Base-by-base conservation (phyloP, 805 yeast genomes). In the Ogataea glucozyma region DNA sequence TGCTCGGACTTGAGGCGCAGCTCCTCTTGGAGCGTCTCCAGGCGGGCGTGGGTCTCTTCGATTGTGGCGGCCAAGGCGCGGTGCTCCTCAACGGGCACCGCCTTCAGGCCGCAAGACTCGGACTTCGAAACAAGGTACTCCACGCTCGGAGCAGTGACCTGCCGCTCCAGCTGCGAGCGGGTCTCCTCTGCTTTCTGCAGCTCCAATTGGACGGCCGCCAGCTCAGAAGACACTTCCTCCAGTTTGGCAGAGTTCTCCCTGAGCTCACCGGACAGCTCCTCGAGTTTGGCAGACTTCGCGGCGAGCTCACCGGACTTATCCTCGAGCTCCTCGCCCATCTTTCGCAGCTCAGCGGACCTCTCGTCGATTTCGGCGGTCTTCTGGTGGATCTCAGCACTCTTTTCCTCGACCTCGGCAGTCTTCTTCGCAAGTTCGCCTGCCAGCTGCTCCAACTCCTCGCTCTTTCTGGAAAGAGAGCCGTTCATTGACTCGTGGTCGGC, bases 1-100 rank as follows among this genome's bases (percentile, higher is more conserved):
- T 47, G 44, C 8, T 20, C 31, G 8, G 47, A 46, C 38, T 44
- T 30, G 1, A 39, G n/a, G 5, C 32, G 30, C 14, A 53, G 29
- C 20, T 52, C 44, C 3, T 31, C 11, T 32, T 32, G 13, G 14
- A 16, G 16, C 4, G 29, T 3, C 4, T 34, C 38, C 30, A 34
- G 18, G 16, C 12, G 16, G 4, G 29, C 9, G 2, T 27, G 4
- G 4, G 24, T 13, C 4, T 14, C 14, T 9, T 27, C 6, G 7
- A 34, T 22, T 13, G 10, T 16, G 16, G 29, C 17, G 14, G 31
- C 34, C 33, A 46, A 14, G 8, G 17, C 11, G 12, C 18, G 10
- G 26, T 41, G 40, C 13, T 41, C 49, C 2, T 27, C 41, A 9
- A 38, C 13, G 8, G 48, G 40, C 9, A 47, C 9, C 19, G 43